phyloP scores from a whole-genome alignment of 169 alveolate genomes.

The Perkinsus chesapeaki region DNA sequence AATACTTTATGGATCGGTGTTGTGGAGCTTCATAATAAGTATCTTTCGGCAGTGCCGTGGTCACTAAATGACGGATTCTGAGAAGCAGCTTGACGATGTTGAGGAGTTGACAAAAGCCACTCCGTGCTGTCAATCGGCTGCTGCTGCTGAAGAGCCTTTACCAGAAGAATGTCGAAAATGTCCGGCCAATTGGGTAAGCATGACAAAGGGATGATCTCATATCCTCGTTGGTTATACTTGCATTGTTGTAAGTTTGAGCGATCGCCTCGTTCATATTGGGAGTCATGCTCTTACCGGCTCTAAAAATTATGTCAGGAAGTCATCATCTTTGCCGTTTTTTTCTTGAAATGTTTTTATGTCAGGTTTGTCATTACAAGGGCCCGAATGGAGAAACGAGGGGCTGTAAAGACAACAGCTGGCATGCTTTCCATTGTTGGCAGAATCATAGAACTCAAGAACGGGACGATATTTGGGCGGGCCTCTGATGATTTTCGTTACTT shows the following conservation, averaged over 20 bases:
- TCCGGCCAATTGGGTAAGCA: not conserved
- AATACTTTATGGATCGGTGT: not conserved
- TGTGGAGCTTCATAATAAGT: not conserved
- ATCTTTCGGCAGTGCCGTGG: not conserved
- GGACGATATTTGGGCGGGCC: not conserved
- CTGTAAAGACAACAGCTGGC: not conserved
- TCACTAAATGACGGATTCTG: not conserved
- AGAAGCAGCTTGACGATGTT: not conserved
- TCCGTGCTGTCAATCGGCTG: not conserved
- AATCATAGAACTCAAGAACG: not conserved
- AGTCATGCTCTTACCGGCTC: no score
- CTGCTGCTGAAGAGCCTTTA: not conserved
- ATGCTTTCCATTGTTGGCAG: not conserved
- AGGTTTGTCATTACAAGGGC: not conserved
- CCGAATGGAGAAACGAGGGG: not conserved
- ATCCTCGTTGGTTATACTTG: no score
- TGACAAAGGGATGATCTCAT: no score
- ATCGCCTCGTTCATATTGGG: no score
- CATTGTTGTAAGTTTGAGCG: not conserved
- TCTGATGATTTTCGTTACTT: not conserved
- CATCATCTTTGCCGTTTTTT: no score
- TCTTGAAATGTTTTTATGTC: no score
- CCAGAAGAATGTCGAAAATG: not conserved
- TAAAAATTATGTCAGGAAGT: no score
- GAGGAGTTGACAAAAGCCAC: not conserved